Base-by-base conservation (phyloP, 2,329 filamentous ascomycete genomes). In the Cladosporium velox region DNA sequence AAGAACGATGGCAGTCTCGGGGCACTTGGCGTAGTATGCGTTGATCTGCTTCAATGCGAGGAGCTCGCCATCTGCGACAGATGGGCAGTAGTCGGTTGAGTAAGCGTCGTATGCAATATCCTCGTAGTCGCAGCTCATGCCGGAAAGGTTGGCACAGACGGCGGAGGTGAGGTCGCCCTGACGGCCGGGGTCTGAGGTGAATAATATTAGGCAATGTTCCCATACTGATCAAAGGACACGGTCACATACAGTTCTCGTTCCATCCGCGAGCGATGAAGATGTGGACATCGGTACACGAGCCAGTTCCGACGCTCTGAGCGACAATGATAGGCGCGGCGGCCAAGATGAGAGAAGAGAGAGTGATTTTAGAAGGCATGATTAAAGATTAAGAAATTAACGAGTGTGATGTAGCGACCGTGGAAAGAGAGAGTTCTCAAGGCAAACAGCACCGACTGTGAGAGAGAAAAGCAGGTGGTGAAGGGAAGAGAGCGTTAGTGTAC, bases 1-100 rank as follows among this genome's bases (percentile, higher is more conserved):
- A 34, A 82, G 61, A 7, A 82, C 78, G 14, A 82, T 74, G 67
- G 77, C 79, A 26, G 78, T 67, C 44, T 79, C 67, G 18, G 80
- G 80, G 65, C 80, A 83, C 18, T 72, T 72, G 68, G 76, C 70
- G 69, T 64, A 38, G 76, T 82, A 82, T 0, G 74, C 76, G 7
- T 73, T 75, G 67, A 83, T 79, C 70, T 82, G 78, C 15, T 66
- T 59, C 32, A 76, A 67, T 4, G 79, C 79, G 59, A 77, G 77
- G 47, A 67, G 69, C 10, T 73, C 72, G 2, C 80, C 80, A 44
- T 78, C 75, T 6, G 73, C 73, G 10, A 82, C 76, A 2, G 79
- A 75, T 28, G 72, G 72, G 77, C 57, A 80, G 71, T 79, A 80
- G 68, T 77, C 76, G 35, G 51, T 67, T 21, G 59, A 66, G 5